phyloP scores from a whole-genome alignment of 2,329 filamentous ascomycete genomes.

The Ophiostoma australiae region DNA sequence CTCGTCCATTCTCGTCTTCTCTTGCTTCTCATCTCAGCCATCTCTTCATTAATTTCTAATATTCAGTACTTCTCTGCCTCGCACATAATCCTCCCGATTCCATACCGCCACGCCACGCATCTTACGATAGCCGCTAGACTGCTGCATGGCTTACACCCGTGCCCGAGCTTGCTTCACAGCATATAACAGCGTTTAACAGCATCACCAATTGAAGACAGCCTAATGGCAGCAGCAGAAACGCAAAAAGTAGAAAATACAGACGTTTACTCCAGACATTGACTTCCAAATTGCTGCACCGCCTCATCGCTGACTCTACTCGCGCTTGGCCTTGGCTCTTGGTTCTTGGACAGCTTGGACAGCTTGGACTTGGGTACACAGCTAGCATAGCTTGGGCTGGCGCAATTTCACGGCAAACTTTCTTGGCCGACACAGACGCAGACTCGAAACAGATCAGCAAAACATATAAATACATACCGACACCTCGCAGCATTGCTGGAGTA shows the following conservation, averaged over 20 bases:
- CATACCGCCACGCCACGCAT: conserved; percentile 2
- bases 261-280: not conserved
- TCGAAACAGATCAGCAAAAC: not conserved
- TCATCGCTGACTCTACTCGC: not conserved
- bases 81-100: not conserved
- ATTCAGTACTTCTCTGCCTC: not conserved
- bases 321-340: conserved; percentile 16
- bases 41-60: not conserved
- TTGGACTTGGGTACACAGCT: not conserved
- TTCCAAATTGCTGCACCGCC: not conserved
- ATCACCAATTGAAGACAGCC: not conserved
- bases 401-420: not conserved
- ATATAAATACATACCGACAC: not conserved
- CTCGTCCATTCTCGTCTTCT: not conserved
- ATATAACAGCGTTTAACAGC: not conserved
- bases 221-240: not conserved
- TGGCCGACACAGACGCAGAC: conserved; percentile 5
- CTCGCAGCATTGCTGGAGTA: not conserved
- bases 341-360: conserved; percentile 15
- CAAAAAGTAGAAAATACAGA: not conserved
- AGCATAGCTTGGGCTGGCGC: conserved; percentile 1
- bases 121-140: conserved; percentile 10
- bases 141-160: conserved; percentile 14
- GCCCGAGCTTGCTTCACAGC: conserved; percentile 11
- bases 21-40: not conserved